Conservation (phyloP, 139 green algal species). For the Chlamydomonas incerta region DNA sequence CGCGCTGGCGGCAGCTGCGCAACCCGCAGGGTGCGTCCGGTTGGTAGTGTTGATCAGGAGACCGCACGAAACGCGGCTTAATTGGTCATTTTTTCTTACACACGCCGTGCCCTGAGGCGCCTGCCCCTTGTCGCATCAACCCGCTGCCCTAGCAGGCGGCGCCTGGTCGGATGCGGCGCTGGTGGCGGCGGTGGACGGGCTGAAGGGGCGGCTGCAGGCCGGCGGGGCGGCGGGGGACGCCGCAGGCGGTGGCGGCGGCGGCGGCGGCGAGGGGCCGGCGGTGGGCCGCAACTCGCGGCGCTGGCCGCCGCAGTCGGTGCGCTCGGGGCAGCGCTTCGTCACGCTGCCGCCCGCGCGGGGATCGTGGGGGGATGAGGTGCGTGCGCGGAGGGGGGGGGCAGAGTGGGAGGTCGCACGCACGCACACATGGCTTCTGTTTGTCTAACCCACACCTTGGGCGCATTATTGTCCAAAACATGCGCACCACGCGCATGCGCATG, state of each 20-base stretch:
- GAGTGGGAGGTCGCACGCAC: no score
- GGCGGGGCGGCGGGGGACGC: background rate
- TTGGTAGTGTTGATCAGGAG: no score
- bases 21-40: background rate
- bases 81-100: no score
- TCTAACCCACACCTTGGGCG: background rate
- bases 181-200: background rate
- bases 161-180: constrained; percentile 14
- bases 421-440: no score
- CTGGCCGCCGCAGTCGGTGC: constrained; percentile 3
- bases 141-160: background rate
- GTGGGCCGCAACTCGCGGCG: background rate
- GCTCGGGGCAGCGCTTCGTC: constrained; percentile 17
- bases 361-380: constrained; percentile 32
- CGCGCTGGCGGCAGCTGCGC: constrained; percentile 20
- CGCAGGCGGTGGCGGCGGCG: no score
- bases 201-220: background rate
- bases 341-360: constrained; percentile 11
- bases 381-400: background rate
- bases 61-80: no score
- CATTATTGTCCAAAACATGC: background rate
- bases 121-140: background rate
- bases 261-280: no score
- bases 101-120: no score
- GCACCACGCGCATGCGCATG: background rate